These are phyloP conservation scores for Plasmodium gonderi DNA, from an alignment of 169 alveolate genomes.

Conservation along the genomic window DNA sequence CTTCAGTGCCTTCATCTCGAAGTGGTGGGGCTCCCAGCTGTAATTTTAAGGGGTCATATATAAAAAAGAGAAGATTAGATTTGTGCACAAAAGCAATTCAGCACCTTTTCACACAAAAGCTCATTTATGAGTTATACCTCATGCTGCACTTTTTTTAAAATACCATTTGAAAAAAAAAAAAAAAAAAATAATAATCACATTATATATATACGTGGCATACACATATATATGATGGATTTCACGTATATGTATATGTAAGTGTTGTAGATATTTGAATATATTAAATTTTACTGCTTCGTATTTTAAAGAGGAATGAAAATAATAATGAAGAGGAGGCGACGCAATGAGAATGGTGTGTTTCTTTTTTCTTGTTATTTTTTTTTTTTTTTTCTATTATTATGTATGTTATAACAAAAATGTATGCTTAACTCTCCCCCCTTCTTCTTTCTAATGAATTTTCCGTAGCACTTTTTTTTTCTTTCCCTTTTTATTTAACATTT, in stretches of 20 bases:
- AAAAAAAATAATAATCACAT: neutral
- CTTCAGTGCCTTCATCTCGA: neutral
- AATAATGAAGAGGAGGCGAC: neutral
- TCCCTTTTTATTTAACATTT: too few relatives aligned
- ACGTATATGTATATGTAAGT: neutral
- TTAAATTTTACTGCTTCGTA: neutral
- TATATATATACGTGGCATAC: neutral
- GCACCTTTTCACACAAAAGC: neutral
- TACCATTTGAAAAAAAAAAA: neutral
- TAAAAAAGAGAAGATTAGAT: neutral
- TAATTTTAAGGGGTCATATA: constrained; percentile 64
- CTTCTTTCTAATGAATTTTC: neutral
- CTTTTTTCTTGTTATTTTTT: neutral
- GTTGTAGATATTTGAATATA: neutral
- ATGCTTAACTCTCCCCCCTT: neutral
- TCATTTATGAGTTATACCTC: neutral
- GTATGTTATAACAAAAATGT: neutral
- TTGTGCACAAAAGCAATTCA: neutral
- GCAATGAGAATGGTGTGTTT: neutral
- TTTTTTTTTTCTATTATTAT: neutral
- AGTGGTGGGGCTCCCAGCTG: neutral
- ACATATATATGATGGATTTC: neutral
- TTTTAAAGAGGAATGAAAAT: neutral
- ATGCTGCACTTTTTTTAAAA: neutral
- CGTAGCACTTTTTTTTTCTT: neutral